A percentile compares a stretch with the other conserved stretches of the same genome.
phyloP scores from a whole-genome alignment of 352 stramenopile species.

The Globisporangium takayamanum region DNA sequence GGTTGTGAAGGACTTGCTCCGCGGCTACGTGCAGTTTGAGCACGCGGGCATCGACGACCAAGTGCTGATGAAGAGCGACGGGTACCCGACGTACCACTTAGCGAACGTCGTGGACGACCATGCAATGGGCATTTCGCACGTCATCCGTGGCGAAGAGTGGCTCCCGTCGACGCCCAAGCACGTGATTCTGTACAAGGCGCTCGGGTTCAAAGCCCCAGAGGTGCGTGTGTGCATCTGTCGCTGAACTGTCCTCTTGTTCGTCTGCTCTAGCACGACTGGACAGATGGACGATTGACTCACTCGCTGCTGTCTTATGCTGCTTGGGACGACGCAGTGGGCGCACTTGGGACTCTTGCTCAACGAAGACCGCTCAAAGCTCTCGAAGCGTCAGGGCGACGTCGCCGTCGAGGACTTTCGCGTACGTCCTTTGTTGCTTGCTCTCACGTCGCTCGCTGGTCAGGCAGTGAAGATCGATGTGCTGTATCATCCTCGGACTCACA shows the following conservation, averaged over 20 bases:
- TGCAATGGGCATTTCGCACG: conserved; percentile 95
- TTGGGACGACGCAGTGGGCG: conserved; percentile 43
- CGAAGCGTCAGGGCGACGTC: conserved; percentile 96
- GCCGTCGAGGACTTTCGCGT: conserved; percentile 96
- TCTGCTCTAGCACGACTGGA: neutral
- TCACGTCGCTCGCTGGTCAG: neutral
- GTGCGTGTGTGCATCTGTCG: conserved; percentile 19
- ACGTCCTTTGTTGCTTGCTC: conserved; percentile 10
- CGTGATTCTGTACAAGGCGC: conserved; percentile 85
- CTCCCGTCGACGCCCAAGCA: conserved; percentile 90
- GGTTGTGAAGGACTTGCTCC: conserved; percentile 94
- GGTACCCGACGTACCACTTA: conserved; percentile 91
- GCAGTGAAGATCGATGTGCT: neutral
- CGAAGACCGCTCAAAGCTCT: conserved; percentile 97
- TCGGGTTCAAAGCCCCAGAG: conserved; percentile 65
- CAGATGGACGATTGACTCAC: too few species aligned
- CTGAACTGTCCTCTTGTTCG: neutral
- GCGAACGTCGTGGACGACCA: conserved; percentile 96
- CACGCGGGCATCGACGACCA: conserved; percentile 88
- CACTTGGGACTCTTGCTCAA: conserved; percentile 94
- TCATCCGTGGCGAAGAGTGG: conserved; percentile 96
- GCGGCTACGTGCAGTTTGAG: conserved; percentile 90
- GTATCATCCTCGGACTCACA: neutral
- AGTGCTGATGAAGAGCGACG: conserved; percentile 92
- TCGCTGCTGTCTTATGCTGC: neutral